These are phyloP conservation scores for Aspergillus coremiiformis DNA, from an alignment of 495 filamentous ascomycete genomes.

Conservation along the genomic window DNA sequence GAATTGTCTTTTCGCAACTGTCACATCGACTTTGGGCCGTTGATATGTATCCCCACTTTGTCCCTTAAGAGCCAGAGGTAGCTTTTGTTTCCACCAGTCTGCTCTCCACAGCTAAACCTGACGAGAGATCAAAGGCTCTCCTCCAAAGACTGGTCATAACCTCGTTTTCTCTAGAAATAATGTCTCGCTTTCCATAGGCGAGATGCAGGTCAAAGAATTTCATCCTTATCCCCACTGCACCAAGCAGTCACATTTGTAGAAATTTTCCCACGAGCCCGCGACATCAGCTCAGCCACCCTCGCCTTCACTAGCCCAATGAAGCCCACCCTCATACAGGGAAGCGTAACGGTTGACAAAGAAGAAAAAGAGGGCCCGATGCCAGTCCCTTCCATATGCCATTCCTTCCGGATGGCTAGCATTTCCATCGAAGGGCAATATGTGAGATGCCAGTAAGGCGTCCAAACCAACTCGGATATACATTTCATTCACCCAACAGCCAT, in stretches of 20 bases:
- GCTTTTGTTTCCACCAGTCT: slow-evolving; percentile 4
- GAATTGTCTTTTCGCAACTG: slow-evolving; percentile 13
- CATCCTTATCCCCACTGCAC: slow-evolving; percentile 3
- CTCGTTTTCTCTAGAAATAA: slow-evolving; percentile 10
- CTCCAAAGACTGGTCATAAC: slow-evolving; percentile 6
- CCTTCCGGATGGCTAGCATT: background rate
- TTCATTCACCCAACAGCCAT: background rate
- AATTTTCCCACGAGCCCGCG: slow-evolving; percentile 9
- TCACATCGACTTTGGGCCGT: slow-evolving; percentile 15
- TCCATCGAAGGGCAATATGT: background rate
- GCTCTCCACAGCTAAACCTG: slow-evolving; percentile 2
- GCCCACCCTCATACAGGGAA: background rate
- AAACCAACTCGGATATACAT: background rate
- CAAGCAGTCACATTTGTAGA: slow-evolving; percentile 4
- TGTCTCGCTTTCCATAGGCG: slow-evolving; percentile 6
- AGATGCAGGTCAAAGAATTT: slow-evolving; percentile 7
- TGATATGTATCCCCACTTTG: slow-evolving; percentile 8
- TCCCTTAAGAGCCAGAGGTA: slow-evolving; percentile 6
- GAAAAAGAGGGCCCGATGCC: slow-evolving; percentile 1
- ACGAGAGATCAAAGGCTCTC: slow-evolving; percentile 3
- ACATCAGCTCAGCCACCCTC: background rate
- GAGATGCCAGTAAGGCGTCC: background rate
- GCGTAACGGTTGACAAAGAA: background rate
- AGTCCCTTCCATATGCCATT: background rate
- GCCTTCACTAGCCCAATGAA: background rate